Conservation (phyloP, 345 rosid species). For the Geranium rotundifolium region DNA sequence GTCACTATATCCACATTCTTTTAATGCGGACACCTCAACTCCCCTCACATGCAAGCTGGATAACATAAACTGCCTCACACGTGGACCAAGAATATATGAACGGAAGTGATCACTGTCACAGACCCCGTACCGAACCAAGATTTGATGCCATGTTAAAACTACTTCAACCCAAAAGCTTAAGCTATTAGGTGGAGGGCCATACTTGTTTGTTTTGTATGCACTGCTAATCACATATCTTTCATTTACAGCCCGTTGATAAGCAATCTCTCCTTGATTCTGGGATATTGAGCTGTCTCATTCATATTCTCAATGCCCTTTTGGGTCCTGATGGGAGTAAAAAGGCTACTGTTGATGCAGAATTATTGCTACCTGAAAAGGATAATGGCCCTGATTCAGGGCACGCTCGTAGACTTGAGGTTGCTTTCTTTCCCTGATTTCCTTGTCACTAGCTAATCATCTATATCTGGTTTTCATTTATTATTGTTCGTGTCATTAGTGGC, state of each 20-base stretch:
- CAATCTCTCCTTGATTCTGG: conserved; percentile 99
- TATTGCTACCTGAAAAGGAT: conserved; percentile 29
- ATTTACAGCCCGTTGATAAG: conserved; percentile 81
- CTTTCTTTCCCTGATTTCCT: conserved; percentile 9
- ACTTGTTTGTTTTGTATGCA: background rate
- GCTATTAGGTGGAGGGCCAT: background rate
- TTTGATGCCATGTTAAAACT: no score
- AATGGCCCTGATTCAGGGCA: conserved; percentile 24
- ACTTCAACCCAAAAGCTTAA: no score
- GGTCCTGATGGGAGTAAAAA: conserved; percentile 39
- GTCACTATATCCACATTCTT: no score
- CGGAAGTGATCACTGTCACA: no score
- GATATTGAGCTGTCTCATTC: conserved; percentile 92
- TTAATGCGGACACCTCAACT: no score
- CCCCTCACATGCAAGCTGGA: no score
- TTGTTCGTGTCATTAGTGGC: background rate
- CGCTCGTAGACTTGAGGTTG: conserved; percentile 77
- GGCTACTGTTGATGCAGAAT: conserved; percentile 23
- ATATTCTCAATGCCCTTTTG: conserved; percentile 61
- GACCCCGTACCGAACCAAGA: no score
- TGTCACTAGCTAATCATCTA: background rate
- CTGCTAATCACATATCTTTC: conserved; percentile 10
- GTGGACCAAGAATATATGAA: no score
- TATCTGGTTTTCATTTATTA: background rate
- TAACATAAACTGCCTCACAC: no score